Conservation (phyloP, 345 rosid genomes). For the Lumnitzera racemosa region DNA sequence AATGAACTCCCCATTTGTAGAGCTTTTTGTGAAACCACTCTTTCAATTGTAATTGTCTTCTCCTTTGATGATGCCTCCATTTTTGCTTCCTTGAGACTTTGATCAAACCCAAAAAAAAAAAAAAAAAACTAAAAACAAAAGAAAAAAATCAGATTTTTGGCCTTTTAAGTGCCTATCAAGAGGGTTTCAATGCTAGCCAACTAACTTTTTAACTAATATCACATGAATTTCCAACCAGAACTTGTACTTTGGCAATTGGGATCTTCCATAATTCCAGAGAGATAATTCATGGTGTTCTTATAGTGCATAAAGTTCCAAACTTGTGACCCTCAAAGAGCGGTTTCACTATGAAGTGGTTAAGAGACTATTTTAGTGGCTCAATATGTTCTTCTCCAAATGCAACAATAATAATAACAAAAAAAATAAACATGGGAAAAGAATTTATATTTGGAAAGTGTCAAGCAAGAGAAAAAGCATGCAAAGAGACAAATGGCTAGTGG, state of each 20-base stretch:
- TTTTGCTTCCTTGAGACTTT: conserved; percentile 5
- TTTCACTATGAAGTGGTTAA: too few species aligned
- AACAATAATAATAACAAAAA: too few species aligned
- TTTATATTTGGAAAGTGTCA: too few species aligned
- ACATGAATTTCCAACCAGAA: background rate
- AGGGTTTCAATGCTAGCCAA: background rate
- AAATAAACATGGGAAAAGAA: too few species aligned
- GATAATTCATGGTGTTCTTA: too few species aligned
- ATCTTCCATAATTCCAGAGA: background rate
- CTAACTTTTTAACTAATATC: conserved; percentile 5
- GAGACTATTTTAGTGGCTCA: too few species aligned
- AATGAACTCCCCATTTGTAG: conserved; percentile 78
- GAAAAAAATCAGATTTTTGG: background rate
- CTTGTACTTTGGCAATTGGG: background rate
- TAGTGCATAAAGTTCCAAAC: too few species aligned
- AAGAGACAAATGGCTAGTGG: too few species aligned
- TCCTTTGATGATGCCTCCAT: conserved; percentile 49
- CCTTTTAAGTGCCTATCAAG: too few species aligned
- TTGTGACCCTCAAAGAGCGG: too few species aligned
- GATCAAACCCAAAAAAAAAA: background rate
- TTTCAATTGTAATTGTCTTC: conserved; percentile 67
- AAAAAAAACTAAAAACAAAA: background rate
- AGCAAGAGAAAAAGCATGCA: too few species aligned
- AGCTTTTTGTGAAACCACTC: conserved; percentile 75
- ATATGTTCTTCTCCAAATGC: too few species aligned